Conservation (phyloP, 2,329 filamentous ascomycete genomes). For the Berkeleyomyces basicola region DNA sequence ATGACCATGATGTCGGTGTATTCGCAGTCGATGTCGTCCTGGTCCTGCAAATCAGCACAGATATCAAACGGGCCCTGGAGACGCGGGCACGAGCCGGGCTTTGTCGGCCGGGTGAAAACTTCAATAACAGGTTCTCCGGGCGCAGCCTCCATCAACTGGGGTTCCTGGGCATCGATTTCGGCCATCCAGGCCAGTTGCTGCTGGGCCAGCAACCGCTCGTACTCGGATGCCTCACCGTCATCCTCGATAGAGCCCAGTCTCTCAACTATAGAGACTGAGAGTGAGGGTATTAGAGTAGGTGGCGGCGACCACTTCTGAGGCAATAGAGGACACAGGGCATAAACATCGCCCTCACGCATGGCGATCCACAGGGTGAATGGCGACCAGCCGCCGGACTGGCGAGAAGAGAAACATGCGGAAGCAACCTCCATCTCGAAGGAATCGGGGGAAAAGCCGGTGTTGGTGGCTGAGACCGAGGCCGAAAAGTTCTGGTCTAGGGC, state of each 20-base stretch:
- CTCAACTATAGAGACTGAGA: conserved; percentile 68
- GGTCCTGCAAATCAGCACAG: conserved; percentile 36
- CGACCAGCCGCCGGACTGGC: conserved; percentile 67
- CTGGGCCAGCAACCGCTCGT: conserved; percentile 40
- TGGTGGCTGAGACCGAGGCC: conserved; percentile 55
- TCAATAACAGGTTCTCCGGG: conserved; percentile 34
- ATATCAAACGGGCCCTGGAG: conserved; percentile 47
- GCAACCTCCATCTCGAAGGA: conserved; percentile 87
- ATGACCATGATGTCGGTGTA: conserved; percentile 47
- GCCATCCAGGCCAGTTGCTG: conserved; percentile 54
- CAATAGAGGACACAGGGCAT: conserved; percentile 79
- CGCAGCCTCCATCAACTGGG: conserved; percentile 33
- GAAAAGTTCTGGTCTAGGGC: conserved; percentile 70
- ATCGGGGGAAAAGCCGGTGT: conserved; percentile 75
- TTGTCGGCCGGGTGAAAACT: conserved; percentile 39
- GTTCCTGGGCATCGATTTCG: conserved; percentile 46
- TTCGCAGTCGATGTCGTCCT: conserved; percentile 38
- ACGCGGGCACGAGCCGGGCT: conserved; percentile 40
- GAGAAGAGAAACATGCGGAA: conserved; percentile 60
- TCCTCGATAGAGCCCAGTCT: conserved; percentile 49
- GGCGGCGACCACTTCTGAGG: conserved; percentile 74
- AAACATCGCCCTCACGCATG: conserved; percentile 88
- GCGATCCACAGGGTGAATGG: conserved; percentile 93
- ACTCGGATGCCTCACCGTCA: conserved; percentile 35
- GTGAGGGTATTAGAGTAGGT: conserved; percentile 58